Conservation (phyloP, 1,139 yeast species). For the Yamadazyma sp. region DNA sequence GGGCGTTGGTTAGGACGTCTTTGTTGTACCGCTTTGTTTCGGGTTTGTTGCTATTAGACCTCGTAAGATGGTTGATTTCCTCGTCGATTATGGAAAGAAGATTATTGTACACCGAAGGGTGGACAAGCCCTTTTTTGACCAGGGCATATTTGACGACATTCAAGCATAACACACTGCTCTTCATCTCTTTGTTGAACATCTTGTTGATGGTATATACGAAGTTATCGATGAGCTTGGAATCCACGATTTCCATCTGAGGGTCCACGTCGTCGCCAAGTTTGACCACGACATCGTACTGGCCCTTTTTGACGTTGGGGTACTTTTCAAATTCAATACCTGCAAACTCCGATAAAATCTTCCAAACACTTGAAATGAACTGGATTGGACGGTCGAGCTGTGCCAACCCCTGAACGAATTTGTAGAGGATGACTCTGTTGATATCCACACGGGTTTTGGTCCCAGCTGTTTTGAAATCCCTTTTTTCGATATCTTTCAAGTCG, state of each 20-base stretch:
- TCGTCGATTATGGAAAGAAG: slow-evolving; percentile 32
- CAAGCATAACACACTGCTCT: slow-evolving; percentile 12
- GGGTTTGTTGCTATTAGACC: slow-evolving; percentile 24
- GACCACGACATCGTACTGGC: slow-evolving; percentile 10
- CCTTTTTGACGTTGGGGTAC: slow-evolving; percentile 13
- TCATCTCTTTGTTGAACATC: slow-evolving; percentile 12
- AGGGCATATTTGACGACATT: slow-evolving; percentile 10
- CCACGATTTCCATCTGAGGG: slow-evolving; percentile 9
- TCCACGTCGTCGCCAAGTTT: slow-evolving; percentile 8
- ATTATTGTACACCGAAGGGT: slow-evolving; percentile 7
- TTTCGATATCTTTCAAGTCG: neutral
- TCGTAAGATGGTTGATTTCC: slow-evolving; percentile 37
- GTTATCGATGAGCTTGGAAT: slow-evolving; percentile 21
- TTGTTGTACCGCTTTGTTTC: neutral
- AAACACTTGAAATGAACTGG: slow-evolving; percentile 30
- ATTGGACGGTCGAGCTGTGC: slow-evolving; percentile 30
- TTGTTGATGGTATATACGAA: slow-evolving; percentile 33
- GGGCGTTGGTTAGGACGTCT: slow-evolving; percentile 24
- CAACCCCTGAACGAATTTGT: slow-evolving; percentile 32
- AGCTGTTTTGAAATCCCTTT: neutral
- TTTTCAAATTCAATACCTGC: slow-evolving; percentile 26
- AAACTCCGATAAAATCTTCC: slow-evolving; percentile 35
- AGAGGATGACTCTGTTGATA: slow-evolving; percentile 32
- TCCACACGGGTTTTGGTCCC: slow-evolving; percentile 1
- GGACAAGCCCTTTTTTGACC: slow-evolving; percentile 3